Conservation (phyloP, 352 stramenopile species). For the Globisporangium spiculum region DNA sequence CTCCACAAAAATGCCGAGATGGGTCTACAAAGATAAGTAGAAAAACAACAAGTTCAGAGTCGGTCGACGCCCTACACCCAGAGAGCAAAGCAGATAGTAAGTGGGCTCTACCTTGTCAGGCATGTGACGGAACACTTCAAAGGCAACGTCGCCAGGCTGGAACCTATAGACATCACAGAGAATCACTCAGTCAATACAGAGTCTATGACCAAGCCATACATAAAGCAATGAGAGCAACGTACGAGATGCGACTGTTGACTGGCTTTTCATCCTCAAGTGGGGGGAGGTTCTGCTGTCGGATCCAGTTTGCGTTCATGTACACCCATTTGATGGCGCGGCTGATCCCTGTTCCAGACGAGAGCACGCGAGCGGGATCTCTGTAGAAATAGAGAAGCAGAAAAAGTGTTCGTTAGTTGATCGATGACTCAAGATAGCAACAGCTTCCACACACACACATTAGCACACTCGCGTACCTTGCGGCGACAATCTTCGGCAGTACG, state of each 20-base stretch:
- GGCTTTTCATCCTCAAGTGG: constrained; percentile 32
- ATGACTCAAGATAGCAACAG: neutral
- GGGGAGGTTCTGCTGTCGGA: constrained; percentile 61
- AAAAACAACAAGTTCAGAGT: neutral
- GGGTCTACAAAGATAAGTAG: constrained; percentile 21
- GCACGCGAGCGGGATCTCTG: constrained; percentile 66
- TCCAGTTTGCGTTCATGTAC: constrained; percentile 85
- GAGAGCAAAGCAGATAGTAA: neutral
- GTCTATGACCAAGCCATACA: constrained; percentile 3
- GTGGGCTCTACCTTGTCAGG: constrained; percentile 62
- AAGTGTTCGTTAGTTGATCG: neutral
- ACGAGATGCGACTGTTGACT: constrained; percentile 33
- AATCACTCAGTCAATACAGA: neutral
- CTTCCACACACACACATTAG: neutral
- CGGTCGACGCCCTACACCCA: neutral
- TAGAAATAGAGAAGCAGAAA: constrained; percentile 6
- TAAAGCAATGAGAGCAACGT: constrained; percentile 8
- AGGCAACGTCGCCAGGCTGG: constrained; percentile 50
- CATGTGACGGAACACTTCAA: constrained; percentile 86
- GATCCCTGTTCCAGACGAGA: constrained; percentile 61
- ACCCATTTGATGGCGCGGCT: constrained; percentile 87
- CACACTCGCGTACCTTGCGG: constrained; percentile 26
- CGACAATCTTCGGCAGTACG: constrained; percentile 74
- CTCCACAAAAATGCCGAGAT: constrained; percentile 59
- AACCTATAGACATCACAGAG: constrained; percentile 31